These are phyloP conservation scores for Hyphopichia pseudoburtonii DNA, from an alignment of 1,139 yeast species.

Conservation along the genomic window DNA sequence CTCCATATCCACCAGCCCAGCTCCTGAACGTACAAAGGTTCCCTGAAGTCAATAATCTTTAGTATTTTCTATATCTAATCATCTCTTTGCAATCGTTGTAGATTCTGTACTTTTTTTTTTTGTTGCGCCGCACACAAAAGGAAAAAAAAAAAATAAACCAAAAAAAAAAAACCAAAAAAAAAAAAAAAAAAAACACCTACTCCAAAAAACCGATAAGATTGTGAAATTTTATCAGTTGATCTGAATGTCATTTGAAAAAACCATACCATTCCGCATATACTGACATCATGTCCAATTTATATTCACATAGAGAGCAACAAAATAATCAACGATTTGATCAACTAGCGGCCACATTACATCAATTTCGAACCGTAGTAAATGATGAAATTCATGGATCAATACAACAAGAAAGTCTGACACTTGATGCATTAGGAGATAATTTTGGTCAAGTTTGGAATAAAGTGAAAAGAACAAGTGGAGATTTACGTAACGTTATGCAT, in stretches of 20 bases:
- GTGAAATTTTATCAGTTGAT: background rate
- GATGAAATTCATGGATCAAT: slow-evolving; percentile 45
- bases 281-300: slow-evolving; percentile 34
- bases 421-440: slow-evolving; percentile 59
- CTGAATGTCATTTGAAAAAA: no score
- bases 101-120: no score
- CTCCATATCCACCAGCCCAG: slow-evolving; percentile 4
- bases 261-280: background rate
- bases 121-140: background rate
- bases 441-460: slow-evolving; percentile 60
- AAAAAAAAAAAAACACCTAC: background rate
- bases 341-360: slow-evolving; percentile 45
- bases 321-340: slow-evolving; percentile 47
- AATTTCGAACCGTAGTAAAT: slow-evolving; percentile 44
- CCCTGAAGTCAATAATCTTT: slow-evolving; percentile 27
- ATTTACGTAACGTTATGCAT: slow-evolving; percentile 54
- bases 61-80: slow-evolving; percentile 10
- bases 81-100: background rate
- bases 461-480: slow-evolving; percentile 65
- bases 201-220: background rate
- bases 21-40: slow-evolving; percentile 30
- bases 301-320: slow-evolving; percentile 45
- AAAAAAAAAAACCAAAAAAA: background rate
- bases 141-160: background rate
- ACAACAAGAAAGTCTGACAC: slow-evolving; percentile 45